phyloP scores from a whole-genome alignment of 495 filamentous ascomycete species.

The Cercophora scortea region DNA sequence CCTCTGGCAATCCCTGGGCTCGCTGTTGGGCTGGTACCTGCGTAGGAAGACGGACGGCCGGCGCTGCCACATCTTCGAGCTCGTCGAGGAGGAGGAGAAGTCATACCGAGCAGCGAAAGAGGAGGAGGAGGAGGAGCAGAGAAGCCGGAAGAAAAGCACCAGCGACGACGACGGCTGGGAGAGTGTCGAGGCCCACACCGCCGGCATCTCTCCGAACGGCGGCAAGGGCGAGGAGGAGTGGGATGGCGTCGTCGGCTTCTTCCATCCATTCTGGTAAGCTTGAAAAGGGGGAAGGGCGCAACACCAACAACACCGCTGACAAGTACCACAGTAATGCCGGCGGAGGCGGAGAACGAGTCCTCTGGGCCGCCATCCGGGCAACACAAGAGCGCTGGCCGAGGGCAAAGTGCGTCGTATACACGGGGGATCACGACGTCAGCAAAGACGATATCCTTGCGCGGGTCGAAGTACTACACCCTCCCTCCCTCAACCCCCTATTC shows the following conservation, averaged over 20 bases:
- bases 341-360: slow-evolving; percentile 89
- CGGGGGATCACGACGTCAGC: slow-evolving; percentile 81
- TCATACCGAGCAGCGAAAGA: slow-evolving; percentile 31
- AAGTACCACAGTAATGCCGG: slow-evolving; percentile 60
- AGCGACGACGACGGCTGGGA: slow-evolving; percentile 72
- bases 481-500: neutral
- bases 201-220: slow-evolving; percentile 45
- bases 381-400: slow-evolving; percentile 86
- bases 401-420: slow-evolving; percentile 85
- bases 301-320: too few species aligned
- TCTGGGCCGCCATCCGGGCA: slow-evolving; percentile 91
- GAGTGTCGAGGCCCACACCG: slow-evolving; percentile 53
- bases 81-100: slow-evolving; percentile 53
- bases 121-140: slow-evolving; percentile 21
- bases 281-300: slow-evolving; percentile 30
- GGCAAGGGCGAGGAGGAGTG: slow-evolving; percentile 52
- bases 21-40: slow-evolving; percentile 55
- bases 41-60: slow-evolving; percentile 57
- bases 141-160: slow-evolving; percentile 8
- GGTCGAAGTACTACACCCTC: slow-evolving; percentile 50
- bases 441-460: slow-evolving; percentile 70
- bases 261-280: slow-evolving; percentile 89
- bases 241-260: slow-evolving; percentile 86
- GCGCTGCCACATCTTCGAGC: slow-evolving; percentile 52
- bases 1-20: slow-evolving; percentile 32